A percentile compares a stretch with the other conserved stretches of the same genome.
phyloP scores from a whole-genome alignment of 495 filamentous ascomycete genomes.

The Terfezia boudieri region DNA sequence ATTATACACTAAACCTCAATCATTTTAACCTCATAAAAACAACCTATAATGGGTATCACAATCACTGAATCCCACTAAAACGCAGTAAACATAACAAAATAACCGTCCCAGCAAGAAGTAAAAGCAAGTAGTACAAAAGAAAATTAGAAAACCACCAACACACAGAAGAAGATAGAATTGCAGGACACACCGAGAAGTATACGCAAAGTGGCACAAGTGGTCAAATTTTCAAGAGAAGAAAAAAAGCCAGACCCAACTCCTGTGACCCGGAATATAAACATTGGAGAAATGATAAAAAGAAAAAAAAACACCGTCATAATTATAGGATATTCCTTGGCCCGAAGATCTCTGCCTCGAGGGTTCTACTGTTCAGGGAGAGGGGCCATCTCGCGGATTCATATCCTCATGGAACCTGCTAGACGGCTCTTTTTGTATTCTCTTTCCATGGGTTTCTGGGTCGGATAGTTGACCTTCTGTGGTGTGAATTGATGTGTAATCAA shows the following conservation, averaged over 20 bases:
- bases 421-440: slow-evolving; percentile 9
- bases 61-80: no score
- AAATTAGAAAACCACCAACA: not conserved
- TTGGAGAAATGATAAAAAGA: not conserved
- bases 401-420: slow-evolving; percentile 15
- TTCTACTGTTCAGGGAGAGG: not conserved
- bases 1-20: no score
- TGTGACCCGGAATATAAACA: not conserved
- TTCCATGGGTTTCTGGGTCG: slow-evolving; percentile 11
- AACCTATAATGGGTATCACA: no score
- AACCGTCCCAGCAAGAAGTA: not conserved
- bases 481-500: not conserved
- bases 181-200: not conserved
- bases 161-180: not conserved
- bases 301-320: not conserved
- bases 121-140: not conserved
- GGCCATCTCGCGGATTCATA: slow-evolving; percentile 10
- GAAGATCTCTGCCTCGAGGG: not conserved
- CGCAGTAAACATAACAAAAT: not conserved
- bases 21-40: no score
- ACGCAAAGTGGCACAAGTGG: not conserved
- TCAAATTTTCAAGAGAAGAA: not conserved
- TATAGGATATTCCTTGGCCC: not conserved
- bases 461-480: slow-evolving; percentile 4
- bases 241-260: not conserved